phyloP scores from a whole-genome alignment of 495 filamentous ascomycete genomes.

The Neurospora tetrasperma region DNA sequence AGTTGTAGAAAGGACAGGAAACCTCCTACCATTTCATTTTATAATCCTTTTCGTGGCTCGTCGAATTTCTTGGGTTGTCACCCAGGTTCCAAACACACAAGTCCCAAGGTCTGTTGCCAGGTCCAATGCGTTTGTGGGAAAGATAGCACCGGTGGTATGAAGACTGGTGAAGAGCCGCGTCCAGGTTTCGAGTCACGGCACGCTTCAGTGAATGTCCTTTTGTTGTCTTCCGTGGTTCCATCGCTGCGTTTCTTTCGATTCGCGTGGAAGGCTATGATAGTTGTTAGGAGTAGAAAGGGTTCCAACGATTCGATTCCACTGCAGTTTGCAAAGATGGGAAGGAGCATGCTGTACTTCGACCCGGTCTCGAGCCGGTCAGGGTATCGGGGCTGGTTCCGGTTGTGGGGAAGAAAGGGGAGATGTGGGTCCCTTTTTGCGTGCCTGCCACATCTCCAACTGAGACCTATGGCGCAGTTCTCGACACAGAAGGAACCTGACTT shows the following conservation, averaged over 20 bases:
- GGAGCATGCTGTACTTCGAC: neutral
- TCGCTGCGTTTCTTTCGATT: neutral
- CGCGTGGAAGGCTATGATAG: neutral
- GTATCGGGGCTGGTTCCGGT: no score
- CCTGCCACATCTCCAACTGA: neutral
- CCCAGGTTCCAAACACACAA: neutral
- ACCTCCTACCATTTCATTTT: neutral
- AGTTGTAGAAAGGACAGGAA: neutral
- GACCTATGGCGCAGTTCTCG: neutral
- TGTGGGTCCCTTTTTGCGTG: neutral
- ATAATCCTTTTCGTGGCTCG: neutral
- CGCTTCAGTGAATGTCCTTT: neutral
- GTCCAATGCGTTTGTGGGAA: neutral
- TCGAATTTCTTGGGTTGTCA: neutral
- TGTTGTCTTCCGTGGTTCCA: neutral
- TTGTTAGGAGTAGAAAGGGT: no score
- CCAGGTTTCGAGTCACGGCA: neutral
- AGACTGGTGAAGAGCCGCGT: neutral
- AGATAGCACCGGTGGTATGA: neutral
- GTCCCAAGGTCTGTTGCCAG: neutral
- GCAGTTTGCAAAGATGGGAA: neutral
- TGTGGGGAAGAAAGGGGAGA: neutral
- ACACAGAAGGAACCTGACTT: neutral
- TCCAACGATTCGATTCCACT: no score
- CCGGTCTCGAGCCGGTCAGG: no score